These are phyloP conservation scores for Sugiyamaella xylanicola DNA, from an alignment of 1,139 yeast species.

Conservation along the genomic window DNA sequence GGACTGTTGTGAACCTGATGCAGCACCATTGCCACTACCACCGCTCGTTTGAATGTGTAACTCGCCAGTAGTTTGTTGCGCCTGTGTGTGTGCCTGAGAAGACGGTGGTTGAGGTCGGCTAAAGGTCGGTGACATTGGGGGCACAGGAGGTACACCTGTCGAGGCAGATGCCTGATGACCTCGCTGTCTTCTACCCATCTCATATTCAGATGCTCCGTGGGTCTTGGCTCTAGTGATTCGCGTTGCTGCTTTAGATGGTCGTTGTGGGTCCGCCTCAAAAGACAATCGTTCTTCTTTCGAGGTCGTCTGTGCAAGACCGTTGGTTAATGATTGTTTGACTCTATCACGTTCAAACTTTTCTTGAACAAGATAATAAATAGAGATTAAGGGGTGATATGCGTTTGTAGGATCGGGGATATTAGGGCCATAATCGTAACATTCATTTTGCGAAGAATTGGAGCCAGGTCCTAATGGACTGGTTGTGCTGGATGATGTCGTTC, in stretches of 20 bases:
- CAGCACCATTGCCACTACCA: too few relatives aligned
- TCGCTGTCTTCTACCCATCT: conserved; percentile 19
- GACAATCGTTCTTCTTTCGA: conserved; percentile 9
- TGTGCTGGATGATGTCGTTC: conserved; percentile 1
- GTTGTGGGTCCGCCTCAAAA: conserved; percentile 19
- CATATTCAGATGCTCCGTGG: conserved; percentile 34
- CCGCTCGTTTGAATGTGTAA: background rate
- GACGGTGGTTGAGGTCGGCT: conserved; percentile 20
- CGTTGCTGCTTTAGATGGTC: conserved; percentile 25
- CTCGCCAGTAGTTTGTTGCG: conserved; percentile 12
- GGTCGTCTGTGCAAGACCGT: background rate
- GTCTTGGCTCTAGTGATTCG: conserved; percentile 33
- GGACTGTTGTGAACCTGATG: conserved; percentile 4
- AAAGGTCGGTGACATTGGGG: conserved; percentile 13
- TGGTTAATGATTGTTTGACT: conserved; percentile 24
- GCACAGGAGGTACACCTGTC: conserved; percentile 9
- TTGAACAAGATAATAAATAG: conserved; percentile 81
- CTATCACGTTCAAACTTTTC: conserved; percentile 76
- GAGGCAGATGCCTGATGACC: conserved; percentile 20
- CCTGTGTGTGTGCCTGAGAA: background rate
- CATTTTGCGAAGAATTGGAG: background rate
- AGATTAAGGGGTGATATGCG: conserved; percentile 85
- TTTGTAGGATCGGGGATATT: conserved; percentile 67
- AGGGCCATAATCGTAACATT: background rate
- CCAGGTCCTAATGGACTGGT: background rate